Evolutionary conservation across 2,329 filamentous ascomycete genomes (phyloP).

Genomic region (Zasmidium angulare): DNA sequence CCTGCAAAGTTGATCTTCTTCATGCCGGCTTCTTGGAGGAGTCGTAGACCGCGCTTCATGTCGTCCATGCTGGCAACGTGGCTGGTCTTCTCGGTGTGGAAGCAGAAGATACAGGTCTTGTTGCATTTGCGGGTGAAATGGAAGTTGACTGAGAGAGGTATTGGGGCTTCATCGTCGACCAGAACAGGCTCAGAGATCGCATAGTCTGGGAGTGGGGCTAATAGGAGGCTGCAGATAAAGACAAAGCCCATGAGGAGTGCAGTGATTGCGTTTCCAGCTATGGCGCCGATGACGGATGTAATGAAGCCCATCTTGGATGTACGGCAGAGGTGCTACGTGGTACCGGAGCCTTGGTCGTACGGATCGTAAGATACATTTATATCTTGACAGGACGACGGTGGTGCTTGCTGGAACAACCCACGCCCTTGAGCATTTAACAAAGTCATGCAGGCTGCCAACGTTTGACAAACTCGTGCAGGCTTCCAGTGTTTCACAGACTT

Average conservation of each 20-base stretch:
- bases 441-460: too few relatives aligned
- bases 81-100: constrained; percentile 55
- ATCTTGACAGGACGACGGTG: too few relatives aligned
- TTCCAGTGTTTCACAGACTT: too few relatives aligned
- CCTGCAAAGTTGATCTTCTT: constrained; percentile 58
- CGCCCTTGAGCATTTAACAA: too few relatives aligned
- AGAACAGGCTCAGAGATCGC: not conserved
- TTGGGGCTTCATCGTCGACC: not conserved
- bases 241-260: not conserved
- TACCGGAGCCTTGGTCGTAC: not conserved
- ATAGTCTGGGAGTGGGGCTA: not conserved
- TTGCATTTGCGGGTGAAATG: constrained; percentile 51
- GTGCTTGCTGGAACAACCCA: too few relatives aligned
- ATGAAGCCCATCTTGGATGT: not conserved
- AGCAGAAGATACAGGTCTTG: constrained; percentile 55
- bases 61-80: constrained; percentile 44
- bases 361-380: too few relatives aligned
- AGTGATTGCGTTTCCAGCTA: not conserved
- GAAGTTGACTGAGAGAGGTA: constrained; percentile 49
- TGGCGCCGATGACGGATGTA: not conserved
- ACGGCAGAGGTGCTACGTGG: not conserved
- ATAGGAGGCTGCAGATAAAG: not conserved
- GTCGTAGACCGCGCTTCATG: constrained; percentile 43
- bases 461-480: too few relatives aligned
- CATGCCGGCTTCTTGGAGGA: constrained; percentile 54